A percentile compares a stretch with the other conserved stretches of the same genome.
Conservation (phyloP, 1,284 basidiomycete genomes). For the Athelia psychrophila region DNA sequence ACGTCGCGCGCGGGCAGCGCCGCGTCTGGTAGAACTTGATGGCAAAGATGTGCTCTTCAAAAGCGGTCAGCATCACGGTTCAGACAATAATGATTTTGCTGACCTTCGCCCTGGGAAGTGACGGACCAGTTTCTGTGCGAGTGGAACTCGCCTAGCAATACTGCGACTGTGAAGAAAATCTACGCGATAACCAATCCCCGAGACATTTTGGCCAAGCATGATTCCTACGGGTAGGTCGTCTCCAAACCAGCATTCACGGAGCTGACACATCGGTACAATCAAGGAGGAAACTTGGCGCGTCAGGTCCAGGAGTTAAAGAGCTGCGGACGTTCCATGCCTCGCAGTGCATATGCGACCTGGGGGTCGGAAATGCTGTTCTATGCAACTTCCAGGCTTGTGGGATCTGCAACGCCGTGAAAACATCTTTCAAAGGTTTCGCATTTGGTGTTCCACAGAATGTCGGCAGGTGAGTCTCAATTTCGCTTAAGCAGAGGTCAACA, state of each 20-base stretch:
- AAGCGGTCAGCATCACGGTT: constrained; percentile 28
- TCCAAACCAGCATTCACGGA: not conserved
- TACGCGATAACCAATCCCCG: constrained; percentile 46
- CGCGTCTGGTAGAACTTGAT: constrained; percentile 38
- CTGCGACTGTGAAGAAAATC: constrained; percentile 46
- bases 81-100: not conserved
- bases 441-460: constrained; percentile 47
- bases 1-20: constrained; percentile 30
- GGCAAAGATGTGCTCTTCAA: constrained; percentile 36
- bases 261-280: not conserved
- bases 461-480: constrained; percentile 41
- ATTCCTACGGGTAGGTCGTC: constrained; percentile 42
- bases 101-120: constrained; percentile 27
- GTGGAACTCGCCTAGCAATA: constrained; percentile 39
- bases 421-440: constrained; percentile 50
- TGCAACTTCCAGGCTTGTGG: constrained; percentile 61
- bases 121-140: constrained; percentile 42
- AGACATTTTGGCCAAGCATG: constrained; percentile 30
- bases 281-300: not conserved
- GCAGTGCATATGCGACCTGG: constrained; percentile 65
- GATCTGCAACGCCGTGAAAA: constrained; percentile 54
- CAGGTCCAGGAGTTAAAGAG: constrained; percentile 29
- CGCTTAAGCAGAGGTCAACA: not conserved
- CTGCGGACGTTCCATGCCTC: constrained; percentile 57
- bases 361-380: constrained; percentile 41